A percentile compares a stretch with the other conserved stretches of the same genome.
These are phyloP conservation scores for Barnettozyma hawaiiensis DNA, from an alignment of 1,139 yeast species.

Conservation along the genomic window DNA sequence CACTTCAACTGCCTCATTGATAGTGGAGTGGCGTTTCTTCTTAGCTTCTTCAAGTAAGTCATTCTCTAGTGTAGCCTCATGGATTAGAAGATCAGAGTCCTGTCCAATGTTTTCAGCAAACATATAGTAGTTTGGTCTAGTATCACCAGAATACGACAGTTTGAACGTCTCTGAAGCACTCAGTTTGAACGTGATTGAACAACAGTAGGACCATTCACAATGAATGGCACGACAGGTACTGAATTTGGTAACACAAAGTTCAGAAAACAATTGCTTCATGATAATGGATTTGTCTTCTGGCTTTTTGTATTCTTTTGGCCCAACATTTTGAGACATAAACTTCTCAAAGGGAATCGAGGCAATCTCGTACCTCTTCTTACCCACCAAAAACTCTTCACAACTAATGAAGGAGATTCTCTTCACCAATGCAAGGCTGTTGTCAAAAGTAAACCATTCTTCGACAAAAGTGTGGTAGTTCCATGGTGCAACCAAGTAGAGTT, in stretches of 20 bases:
- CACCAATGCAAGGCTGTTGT: conserved; percentile 34
- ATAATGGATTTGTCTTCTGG: conserved; percentile 12
- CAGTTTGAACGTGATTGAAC: conserved; percentile 45
- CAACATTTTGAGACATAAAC: conserved; percentile 21
- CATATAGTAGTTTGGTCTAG: conserved; percentile 66
- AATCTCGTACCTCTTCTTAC: conserved; percentile 27
- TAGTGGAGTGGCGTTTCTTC: conserved; percentile 82
- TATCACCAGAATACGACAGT: conserved; percentile 90
- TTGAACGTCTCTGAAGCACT: conserved; percentile 38
- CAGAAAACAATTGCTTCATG: conserved; percentile 25
- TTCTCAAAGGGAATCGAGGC: conserved; percentile 31
- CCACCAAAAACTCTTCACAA: conserved; percentile 54
- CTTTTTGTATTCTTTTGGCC: conserved; percentile 26
- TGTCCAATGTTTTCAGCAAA: conserved; percentile 58
- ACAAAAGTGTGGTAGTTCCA: conserved; percentile 68
- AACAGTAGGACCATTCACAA: conserved; percentile 80
- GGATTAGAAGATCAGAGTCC: conserved; percentile 73
- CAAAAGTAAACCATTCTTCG: conserved; percentile 64
- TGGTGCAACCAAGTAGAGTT: conserved; percentile 59
- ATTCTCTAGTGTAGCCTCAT: conserved; percentile 89
- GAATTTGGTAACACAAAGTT: conserved; percentile 33
- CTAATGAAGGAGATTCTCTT: conserved; percentile 51
- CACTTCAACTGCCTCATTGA: conserved; percentile 76
- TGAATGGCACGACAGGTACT: conserved; percentile 74
- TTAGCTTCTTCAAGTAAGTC: conserved; percentile 76